Percentiles rank a stretch among this genome's conserved stretches.
These are phyloP conservation scores for Firmiana major DNA, from an alignment of 345 rosid species.

Conservation along the genomic window DNA sequence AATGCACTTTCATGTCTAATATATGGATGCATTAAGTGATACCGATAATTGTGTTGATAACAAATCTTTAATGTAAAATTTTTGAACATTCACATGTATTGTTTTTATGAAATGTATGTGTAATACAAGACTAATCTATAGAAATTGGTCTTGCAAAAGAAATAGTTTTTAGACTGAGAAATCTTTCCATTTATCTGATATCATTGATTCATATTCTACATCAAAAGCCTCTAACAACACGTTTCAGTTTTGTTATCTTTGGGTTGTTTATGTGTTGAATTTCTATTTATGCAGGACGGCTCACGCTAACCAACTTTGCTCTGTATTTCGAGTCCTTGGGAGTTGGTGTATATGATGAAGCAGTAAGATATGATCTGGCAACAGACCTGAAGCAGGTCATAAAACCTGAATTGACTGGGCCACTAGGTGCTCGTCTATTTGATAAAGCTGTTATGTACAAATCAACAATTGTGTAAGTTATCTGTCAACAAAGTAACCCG, in stretches of 20 bases:
- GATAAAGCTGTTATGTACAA: slow-evolving; percentile 97
- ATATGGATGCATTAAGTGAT: not conserved
- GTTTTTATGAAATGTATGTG: not conserved
- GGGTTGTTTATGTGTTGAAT: slow-evolving; percentile 14
- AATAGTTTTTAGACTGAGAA: not conserved
- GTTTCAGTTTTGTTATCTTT: slow-evolving; percentile 6
- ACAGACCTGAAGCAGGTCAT: slow-evolving; percentile 76
- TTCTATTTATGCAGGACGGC: slow-evolving; percentile 59
- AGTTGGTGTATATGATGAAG: slow-evolving; percentile 68
- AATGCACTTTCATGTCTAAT: not conserved
- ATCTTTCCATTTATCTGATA: slow-evolving; percentile 1
- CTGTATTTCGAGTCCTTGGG: slow-evolving; percentile 90
- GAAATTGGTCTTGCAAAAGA: not conserved
- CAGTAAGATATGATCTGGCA: slow-evolving; percentile 76
- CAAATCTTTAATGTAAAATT: not conserved
- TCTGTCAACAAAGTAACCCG: no score
- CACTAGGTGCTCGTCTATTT: slow-evolving; percentile 91
- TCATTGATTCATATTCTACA: slow-evolving; percentile 1
- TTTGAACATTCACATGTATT: not conserved
- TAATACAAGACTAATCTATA: not conserved
- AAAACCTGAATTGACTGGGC: slow-evolving; percentile 91
- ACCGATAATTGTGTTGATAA: not conserved
- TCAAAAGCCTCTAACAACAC: slow-evolving; percentile 6
- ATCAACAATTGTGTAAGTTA: slow-evolving; percentile 67
- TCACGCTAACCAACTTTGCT: slow-evolving; percentile 77